These are phyloP conservation scores for Candolleomyces aberdarensis DNA, from an alignment of 768 basidiomycete genomes.

Conservation along the genomic window DNA sequence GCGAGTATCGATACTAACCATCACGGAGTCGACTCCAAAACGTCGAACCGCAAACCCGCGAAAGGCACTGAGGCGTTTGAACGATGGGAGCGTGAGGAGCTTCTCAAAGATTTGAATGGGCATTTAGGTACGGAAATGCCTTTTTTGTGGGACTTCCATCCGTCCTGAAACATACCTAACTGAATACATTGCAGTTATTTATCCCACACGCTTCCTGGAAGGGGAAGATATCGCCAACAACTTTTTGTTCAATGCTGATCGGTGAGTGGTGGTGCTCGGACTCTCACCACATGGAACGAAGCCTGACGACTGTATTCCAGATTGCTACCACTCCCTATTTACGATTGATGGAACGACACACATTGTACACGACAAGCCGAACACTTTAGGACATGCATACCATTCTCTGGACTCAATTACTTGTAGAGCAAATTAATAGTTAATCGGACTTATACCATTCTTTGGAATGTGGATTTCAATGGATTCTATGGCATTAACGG, in stretches of 20 bases:
- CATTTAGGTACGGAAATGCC: constrained; percentile 66
- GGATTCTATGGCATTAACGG: too few species aligned
- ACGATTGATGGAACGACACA: constrained; percentile 38
- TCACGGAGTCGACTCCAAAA: neutral
- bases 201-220: constrained; percentile 85
- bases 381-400: neutral
- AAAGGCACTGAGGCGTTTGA: constrained; percentile 70
- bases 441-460: neutral
- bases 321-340: constrained; percentile 72
- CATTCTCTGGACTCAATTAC: neutral
- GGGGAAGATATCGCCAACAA: constrained; percentile 92
- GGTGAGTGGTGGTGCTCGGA: constrained; percentile 35
- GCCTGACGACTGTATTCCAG: constrained; percentile 28
- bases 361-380: neutral
- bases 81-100: constrained; percentile 72
- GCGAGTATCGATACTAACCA: neutral
- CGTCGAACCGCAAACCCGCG: constrained; percentile 30
- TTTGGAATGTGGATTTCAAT: too few species aligned
- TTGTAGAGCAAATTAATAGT: neutral
- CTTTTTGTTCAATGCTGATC: constrained; percentile 89
- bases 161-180: neutral
- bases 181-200: constrained; percentile 53
- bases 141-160: neutral
- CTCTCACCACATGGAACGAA: neutral
- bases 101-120: constrained; percentile 74